phyloP scores from a whole-genome alignment of 2,329 filamentous ascomycete species.

The Colletotrichum tropicale region DNA sequence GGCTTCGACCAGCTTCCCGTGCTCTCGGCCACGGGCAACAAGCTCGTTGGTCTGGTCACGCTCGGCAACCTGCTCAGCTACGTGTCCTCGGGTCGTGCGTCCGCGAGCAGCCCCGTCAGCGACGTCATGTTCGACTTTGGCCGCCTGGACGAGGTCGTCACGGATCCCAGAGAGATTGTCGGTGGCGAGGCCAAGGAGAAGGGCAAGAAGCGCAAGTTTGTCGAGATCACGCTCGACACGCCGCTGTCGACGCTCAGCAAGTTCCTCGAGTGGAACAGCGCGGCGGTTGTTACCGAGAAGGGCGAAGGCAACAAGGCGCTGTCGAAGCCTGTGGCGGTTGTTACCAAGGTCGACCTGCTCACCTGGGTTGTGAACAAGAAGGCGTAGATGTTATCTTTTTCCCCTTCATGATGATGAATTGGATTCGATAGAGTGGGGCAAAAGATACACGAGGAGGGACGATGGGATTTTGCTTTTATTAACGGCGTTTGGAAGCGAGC shows the following conservation, averaged over 20 bases:
- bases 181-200: conserved; percentile 39
- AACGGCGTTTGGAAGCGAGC: conserved; percentile 19
- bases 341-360: conserved; percentile 95
- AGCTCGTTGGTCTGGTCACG: conserved; percentile 90
- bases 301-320: conserved; percentile 57
- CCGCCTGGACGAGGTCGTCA: conserved; percentile 85
- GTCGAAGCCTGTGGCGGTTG: conserved; percentile 83
- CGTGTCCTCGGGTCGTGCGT: conserved; percentile 83
- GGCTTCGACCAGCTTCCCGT: conserved; percentile 98
- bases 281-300: conserved; percentile 89
- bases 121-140: conserved; percentile 98
- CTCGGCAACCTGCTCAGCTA: conserved; percentile 93
- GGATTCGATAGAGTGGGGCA: conserved; percentile 11
- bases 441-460: not conserved
- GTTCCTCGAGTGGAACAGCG: conserved; percentile 98
- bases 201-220: conserved; percentile 69
- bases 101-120: conserved; percentile 73
- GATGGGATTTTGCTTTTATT: conserved; percentile 5
- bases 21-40: conserved; percentile 68
- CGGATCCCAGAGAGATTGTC: conserved; percentile 76
- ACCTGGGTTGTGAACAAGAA: conserved; percentile 84
- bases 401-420: conserved; percentile 20
- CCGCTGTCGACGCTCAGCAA: conserved; percentile 81
- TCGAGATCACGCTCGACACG: conserved; percentile 93
- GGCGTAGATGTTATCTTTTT: conserved; percentile 14